Evolutionary conservation across 768 basidiomycete genomes (phyloP).

Genomic region (Suillus fuscotomentosus): DNA sequence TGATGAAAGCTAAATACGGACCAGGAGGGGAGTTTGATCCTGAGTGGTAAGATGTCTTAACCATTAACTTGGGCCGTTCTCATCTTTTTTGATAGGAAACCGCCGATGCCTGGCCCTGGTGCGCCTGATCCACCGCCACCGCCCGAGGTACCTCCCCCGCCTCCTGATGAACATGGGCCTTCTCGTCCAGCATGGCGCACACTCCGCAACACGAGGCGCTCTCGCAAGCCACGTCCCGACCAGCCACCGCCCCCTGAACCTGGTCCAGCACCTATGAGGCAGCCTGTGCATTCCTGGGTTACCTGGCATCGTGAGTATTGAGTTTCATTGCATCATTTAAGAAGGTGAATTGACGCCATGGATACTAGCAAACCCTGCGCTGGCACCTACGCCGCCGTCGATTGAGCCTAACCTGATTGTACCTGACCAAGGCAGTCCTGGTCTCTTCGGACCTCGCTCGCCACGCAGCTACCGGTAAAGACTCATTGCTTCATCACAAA

Average conservation of each 20-base stretch:
- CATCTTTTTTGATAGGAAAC: slow-evolving; percentile 36
- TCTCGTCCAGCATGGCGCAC: slow-evolving; percentile 64
- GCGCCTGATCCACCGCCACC: slow-evolving; percentile 44
- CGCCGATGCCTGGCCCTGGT: slow-evolving; percentile 38
- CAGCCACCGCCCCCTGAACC: slow-evolving; percentile 34
- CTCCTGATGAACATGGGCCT: slow-evolving; percentile 42
- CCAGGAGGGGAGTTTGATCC: slow-evolving; percentile 86
- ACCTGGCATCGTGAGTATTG: slow-evolving; percentile 63
- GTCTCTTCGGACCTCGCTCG: slow-evolving; percentile 79
- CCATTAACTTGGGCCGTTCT: slow-evolving; percentile 7
- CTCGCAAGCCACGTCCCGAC: slow-evolving; percentile 42
- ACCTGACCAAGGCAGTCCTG: slow-evolving; percentile 56
- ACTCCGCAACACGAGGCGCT: slow-evolving; percentile 38
- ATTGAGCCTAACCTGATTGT: slow-evolving; percentile 59
- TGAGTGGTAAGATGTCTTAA: slow-evolving; percentile 55
- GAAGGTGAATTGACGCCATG: slow-evolving; percentile 3
- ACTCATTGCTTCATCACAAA: not conserved
- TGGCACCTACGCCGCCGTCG: slow-evolving; percentile 60
- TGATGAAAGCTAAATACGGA: slow-evolving; percentile 72
- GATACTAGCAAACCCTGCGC: slow-evolving; percentile 54
- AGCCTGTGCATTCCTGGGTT: slow-evolving; percentile 52
- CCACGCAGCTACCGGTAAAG: slow-evolving; percentile 39
- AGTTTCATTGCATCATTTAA: slow-evolving; percentile 5
- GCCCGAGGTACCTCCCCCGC: slow-evolving; percentile 39
- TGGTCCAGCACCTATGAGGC: slow-evolving; percentile 36